Evolutionary conservation across 2,329 filamentous ascomycete genomes (phyloP), one percentile per base, ranked within the genome.

Genomic region (Coniella lustricola): DNA sequence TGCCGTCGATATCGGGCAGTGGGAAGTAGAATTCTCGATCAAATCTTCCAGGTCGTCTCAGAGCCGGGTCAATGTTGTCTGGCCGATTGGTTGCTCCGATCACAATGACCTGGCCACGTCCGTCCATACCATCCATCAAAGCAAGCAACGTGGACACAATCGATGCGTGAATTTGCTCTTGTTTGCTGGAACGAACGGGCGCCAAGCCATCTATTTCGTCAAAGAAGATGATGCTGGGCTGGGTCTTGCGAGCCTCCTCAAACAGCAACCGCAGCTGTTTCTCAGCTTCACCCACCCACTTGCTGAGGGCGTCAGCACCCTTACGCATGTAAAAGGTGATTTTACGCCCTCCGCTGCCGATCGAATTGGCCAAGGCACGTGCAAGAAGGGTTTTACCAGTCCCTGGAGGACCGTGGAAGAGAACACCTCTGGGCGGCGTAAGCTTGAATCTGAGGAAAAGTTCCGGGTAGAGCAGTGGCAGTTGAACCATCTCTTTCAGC

Each of bases 261-360:
- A 98, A 98, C 4, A 98, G 76, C 49, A 97, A 71, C 39, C 93
- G 84, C 46, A 98, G 79, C 64, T 98, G 93, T 67, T 91, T 85
- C 68, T 98, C 93, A 9, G 94, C 93, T 67, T 98, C 93, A 62
- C 93, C 93, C 45, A 98, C 93, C 93, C 93, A 98, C 68, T 98
- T 98, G 67, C 90, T 96, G 54, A 98, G 73, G 14, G 90, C 90
- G 75, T 98, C 93, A 20, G 93, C 94, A 63, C 93, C 94, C 68
- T 98, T 98, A 52, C 93, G 85, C 93, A 98, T 98, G 68, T 97
- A 98, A 60, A 98, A 98, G 0, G 90, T 97, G 55, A 98, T 93
- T 64, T 97, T 97, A 56, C 85, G 84, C 18, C 91, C 91, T 43
- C 91, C 86, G 12, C 86, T 82, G 55, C 89, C 90, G 51, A 95